These are phyloP conservation scores for Dispira simplex DNA, from an alignment of 192 early-diverging fungal genomes.

Conservation along the genomic window DNA sequence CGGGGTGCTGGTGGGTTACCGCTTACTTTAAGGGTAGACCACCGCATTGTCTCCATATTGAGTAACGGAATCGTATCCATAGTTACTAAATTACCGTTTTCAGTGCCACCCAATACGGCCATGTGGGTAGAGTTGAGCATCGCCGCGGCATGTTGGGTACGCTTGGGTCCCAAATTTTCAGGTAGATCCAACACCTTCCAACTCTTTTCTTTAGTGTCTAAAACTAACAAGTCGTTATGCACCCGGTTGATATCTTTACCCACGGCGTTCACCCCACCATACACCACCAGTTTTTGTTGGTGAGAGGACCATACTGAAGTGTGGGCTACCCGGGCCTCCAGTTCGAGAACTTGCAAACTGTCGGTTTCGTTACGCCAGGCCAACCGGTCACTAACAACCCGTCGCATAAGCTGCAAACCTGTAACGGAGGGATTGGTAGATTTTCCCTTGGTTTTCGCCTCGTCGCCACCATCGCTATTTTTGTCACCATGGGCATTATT, in stretches of 20 bases:
- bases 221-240: neutral
- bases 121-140: conserved; percentile 1
- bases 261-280: too few species aligned
- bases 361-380: too few species aligned
- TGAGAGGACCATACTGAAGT: too few species aligned
- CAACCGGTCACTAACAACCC: too few species aligned
- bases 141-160: neutral
- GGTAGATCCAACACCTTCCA: neutral
- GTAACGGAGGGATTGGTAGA: too few species aligned
- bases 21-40: neutral
- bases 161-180: neutral
- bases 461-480: too few species aligned
- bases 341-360: too few species aligned
- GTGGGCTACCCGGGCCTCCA: too few species aligned
- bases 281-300: too few species aligned
- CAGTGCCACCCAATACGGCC: neutral
- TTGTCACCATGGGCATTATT: too few species aligned
- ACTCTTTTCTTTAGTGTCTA: neutral
- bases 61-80: conserved; percentile 1
- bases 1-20: neutral
- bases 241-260: neutral
- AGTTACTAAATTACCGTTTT: neutral
- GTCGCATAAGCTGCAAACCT: too few species aligned
- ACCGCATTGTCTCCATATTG: neutral
- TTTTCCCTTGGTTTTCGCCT: too few species aligned